phyloP scores from a whole-genome alignment of 305 asterid species.

The Stenogyne calaminthoides region DNA sequence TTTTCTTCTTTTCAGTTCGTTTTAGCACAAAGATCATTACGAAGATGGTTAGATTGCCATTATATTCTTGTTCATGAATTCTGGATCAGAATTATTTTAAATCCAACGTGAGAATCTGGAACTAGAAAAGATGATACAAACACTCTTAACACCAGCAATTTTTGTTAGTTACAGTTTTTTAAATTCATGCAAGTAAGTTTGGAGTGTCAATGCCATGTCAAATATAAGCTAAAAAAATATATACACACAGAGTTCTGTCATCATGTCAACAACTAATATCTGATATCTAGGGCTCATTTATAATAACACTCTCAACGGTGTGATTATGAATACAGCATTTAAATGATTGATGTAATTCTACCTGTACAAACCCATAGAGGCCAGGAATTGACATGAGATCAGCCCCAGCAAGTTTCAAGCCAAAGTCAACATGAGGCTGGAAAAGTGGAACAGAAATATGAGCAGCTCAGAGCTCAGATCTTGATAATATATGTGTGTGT shows the following conservation, averaged over 20 bases:
- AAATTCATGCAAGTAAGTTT: neutral
- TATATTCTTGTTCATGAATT: conserved; percentile 10
- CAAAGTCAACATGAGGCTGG: conserved; percentile 98
- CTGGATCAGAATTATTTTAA: neutral
- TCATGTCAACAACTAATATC: conserved; percentile 4
- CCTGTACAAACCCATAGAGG: conserved; percentile 84
- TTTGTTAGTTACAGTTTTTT: conserved; percentile 4
- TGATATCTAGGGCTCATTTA: neutral
- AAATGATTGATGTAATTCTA: conserved; percentile 31
- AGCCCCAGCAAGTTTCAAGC: conserved; percentile 84
- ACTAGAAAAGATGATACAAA: neutral
- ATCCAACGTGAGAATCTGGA: neutral
- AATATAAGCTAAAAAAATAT: neutral
- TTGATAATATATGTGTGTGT: neutral
- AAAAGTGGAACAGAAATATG: conserved; percentile 24
- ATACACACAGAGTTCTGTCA: neutral
- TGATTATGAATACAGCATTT: conserved; percentile 14
- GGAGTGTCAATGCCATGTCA: conserved; percentile 11
- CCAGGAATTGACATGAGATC: conserved; percentile 99
- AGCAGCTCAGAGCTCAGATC: conserved; percentile 7
- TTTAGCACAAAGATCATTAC: neutral
- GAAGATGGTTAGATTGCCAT: neutral
- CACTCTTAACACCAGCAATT: neutral
- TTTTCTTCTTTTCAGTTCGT: neutral
- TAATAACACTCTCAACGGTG: conserved; percentile 1